A percentile compares a stretch with the other conserved stretches of the same genome.
phyloP scores from a whole-genome alignment of 441 rosid genomes.

The Erodium trifolium region DNA sequence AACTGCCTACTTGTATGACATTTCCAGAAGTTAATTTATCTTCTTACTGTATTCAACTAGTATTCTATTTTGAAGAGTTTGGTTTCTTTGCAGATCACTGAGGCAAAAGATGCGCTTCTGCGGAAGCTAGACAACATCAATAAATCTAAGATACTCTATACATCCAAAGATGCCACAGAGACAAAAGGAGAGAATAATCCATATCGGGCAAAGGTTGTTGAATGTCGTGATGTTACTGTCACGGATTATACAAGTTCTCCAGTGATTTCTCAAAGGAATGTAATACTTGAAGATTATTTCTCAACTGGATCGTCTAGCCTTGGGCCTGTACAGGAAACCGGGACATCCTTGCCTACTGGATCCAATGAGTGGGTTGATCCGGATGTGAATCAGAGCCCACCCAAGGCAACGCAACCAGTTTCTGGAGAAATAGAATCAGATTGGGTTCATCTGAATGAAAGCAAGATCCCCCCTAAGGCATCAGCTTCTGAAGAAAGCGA shows the following conservation, averaged over 20 bases:
- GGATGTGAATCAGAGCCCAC: slow-evolving; percentile 23
- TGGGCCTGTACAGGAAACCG: slow-evolving; percentile 17
- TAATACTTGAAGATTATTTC: slow-evolving; percentile 32
- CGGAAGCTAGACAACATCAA: slow-evolving; percentile 35
- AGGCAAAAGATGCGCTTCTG: slow-evolving; percentile 44
- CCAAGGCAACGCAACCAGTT: slow-evolving; percentile 30
- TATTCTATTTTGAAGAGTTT: background rate
- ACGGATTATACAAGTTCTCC: slow-evolving; percentile 23
- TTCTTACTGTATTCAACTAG: background rate
- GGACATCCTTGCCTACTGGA: slow-evolving; percentile 35
- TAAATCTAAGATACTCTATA: slow-evolving; percentile 3
- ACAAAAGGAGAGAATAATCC: slow-evolving; percentile 17
- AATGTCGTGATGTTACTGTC: background rate
- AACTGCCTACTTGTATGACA: background rate
- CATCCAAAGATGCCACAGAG: slow-evolving; percentile 21
- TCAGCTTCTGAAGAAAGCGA: too few species aligned
- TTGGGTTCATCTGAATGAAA: background rate
- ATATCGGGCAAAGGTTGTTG: slow-evolving; percentile 20
- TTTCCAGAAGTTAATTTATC: background rate
- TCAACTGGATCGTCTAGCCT: slow-evolving; percentile 24
- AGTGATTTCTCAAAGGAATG: slow-evolving; percentile 19
- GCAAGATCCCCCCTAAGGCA: too few species aligned
- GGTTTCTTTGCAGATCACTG: slow-evolving; percentile 36
- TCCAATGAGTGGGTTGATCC: slow-evolving; percentile 60
- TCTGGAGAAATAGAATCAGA: slow-evolving; percentile 24